Evolutionary conservation across 2,329 filamentous ascomycete species (phyloP).

Genomic region (Clarireedia monteithiana): DNA sequence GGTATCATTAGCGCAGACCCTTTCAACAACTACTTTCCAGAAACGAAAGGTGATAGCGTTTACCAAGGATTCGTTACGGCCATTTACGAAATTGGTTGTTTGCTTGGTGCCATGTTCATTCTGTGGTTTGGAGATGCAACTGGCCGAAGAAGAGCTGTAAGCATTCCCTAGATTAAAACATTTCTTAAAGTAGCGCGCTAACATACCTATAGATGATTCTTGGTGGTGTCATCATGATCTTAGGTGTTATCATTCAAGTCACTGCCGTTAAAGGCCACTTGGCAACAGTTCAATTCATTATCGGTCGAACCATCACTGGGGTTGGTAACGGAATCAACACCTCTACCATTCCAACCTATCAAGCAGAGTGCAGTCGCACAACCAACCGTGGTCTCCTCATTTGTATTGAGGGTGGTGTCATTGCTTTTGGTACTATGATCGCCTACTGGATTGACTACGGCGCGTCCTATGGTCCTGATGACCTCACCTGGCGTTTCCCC

Average conservation of each 20-base stretch:
- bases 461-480: slow-evolving; percentile 75
- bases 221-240: slow-evolving; percentile 49
- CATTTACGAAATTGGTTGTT: slow-evolving; percentile 49
- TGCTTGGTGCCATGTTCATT: slow-evolving; percentile 41
- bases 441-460: slow-evolving; percentile 99
- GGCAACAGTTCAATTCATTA: slow-evolving; percentile 47
- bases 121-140: slow-evolving; percentile 45
- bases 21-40: slow-evolving; percentile 79
- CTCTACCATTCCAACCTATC: slow-evolving; percentile 50
- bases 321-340: slow-evolving; percentile 45
- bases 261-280: slow-evolving; percentile 28
- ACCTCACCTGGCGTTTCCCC: slow-evolving; percentile 86
- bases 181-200: slow-evolving; percentile 19
- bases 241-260: slow-evolving; percentile 43
- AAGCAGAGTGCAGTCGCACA: slow-evolving; percentile 45
- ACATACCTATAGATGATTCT: slow-evolving; percentile 37
- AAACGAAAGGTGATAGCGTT: slow-evolving; percentile 43
- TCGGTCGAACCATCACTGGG: slow-evolving; percentile 42
- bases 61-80: slow-evolving; percentile 45
- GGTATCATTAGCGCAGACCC: slow-evolving; percentile 53
- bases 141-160: slow-evolving; percentile 48
- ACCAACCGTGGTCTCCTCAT: slow-evolving; percentile 40
- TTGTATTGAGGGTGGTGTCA: slow-evolving; percentile 49
- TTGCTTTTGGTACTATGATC: slow-evolving; percentile 60
- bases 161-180: slow-evolving; percentile 19